Evolutionary conservation across 2,329 filamentous ascomycete species (phyloP).

Genomic region (Lecanicillium sp.): DNA sequence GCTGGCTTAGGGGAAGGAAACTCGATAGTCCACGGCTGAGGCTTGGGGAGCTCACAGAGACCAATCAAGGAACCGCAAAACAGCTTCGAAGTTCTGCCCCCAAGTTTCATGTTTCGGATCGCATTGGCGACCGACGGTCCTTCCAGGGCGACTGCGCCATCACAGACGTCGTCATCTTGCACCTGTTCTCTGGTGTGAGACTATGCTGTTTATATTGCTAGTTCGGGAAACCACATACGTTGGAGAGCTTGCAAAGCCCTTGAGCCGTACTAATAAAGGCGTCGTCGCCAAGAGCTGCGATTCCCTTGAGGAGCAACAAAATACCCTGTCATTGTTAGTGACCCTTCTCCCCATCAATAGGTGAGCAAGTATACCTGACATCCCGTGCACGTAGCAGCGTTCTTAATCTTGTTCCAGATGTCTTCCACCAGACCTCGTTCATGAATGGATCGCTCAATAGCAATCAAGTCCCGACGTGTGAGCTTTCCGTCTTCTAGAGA

Average conservation of each 20-base stretch:
- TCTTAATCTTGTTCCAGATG: conserved; percentile 17
- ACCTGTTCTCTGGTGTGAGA: conserved; percentile 19
- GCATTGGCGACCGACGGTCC: conserved; percentile 43
- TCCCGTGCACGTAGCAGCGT: conserved; percentile 15
- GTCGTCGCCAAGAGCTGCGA: conserved; percentile 33
- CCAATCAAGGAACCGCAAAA: conserved; percentile 47
- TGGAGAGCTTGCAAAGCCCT: conserved; percentile 23
- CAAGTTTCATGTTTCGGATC: conserved; percentile 36
- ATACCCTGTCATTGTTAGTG: no score
- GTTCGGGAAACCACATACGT: conserved; percentile 13
- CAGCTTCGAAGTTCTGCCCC: conserved; percentile 39
- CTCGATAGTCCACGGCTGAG: conserved; percentile 31
- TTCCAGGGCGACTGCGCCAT: conserved; percentile 41
- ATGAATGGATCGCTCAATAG: conserved; percentile 1
- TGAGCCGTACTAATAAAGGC: conserved; percentile 26
- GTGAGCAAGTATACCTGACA: conserved; percentile 14
- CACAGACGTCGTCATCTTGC: conserved; percentile 47
- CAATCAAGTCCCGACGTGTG: not conserved
- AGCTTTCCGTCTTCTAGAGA: not conserved
- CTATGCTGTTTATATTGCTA: conserved; percentile 1
- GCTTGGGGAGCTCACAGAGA: conserved; percentile 39
- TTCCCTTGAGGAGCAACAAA: conserved; percentile 29
- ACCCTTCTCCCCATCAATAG: no score
- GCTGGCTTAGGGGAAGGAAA: conserved; percentile 34
- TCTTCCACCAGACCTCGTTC: conserved; percentile 11